Conservation (phyloP, 176 grass and related monocot genomes). For the Oryza glaberrima region DNA sequence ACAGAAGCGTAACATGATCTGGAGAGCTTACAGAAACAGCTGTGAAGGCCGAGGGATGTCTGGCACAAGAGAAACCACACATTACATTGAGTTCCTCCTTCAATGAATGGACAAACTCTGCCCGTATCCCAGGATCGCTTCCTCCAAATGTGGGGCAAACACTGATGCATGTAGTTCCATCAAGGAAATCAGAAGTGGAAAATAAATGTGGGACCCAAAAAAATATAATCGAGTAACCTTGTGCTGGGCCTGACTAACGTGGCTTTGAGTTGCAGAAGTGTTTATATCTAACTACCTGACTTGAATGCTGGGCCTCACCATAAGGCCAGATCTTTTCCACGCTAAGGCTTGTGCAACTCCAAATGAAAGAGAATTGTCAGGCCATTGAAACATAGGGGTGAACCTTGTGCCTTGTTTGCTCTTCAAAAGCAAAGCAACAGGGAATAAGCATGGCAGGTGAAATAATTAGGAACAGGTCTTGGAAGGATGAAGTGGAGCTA, state of each 20-base stretch:
- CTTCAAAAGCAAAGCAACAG: constrained; percentile 41
- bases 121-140: constrained; percentile 67
- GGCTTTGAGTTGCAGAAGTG: constrained; percentile 28
- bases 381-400: constrained; percentile 65
- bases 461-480: constrained; percentile 26
- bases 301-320: constrained; percentile 73
- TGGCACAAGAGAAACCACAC: constrained; percentile 71
- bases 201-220: neutral
- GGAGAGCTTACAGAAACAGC: constrained; percentile 77
- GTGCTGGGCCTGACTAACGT: neutral
- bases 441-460: constrained; percentile 26
- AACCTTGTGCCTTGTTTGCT: constrained; percentile 65
- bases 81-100: constrained; percentile 72
- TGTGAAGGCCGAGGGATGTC: constrained; percentile 69
- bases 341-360: constrained; percentile 59
- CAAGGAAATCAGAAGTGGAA: neutral
- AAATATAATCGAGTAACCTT: neutral
- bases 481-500: constrained; percentile 26
- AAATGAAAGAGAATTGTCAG: constrained; percentile 82
- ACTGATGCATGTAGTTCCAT: constrained; percentile 47
- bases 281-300: constrained; percentile 59
- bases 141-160: constrained; percentile 89
- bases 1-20: neutral
- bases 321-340: constrained; percentile 67
- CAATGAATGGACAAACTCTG: constrained; percentile 75